Conservation (phyloP, 345 rosid genomes). For the Clausena lansium region DNA sequence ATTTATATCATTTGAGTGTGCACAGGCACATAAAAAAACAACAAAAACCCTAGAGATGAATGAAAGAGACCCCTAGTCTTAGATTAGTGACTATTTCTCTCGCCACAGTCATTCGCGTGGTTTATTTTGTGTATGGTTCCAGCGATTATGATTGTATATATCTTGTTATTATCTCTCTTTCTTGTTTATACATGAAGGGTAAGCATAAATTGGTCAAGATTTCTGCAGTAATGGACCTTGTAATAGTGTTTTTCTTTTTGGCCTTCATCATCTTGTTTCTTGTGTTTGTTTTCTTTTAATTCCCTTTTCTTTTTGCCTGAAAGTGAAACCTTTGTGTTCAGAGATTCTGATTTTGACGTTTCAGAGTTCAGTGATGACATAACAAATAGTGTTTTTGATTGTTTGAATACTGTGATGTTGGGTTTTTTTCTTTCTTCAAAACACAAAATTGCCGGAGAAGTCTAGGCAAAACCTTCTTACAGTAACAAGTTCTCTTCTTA, state of each 20-base stretch:
- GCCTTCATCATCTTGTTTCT: conserved; percentile 18
- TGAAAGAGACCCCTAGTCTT: conserved; percentile 18
- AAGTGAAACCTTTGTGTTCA: conserved; percentile 38
- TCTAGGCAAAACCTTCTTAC: conserved; percentile 29
- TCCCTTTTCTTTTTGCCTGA: conserved; percentile 19
- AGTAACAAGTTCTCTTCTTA: conserved; percentile 1
- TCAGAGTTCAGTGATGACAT: conserved; percentile 45
- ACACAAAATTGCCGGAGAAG: conserved; percentile 21
- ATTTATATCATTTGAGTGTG: conserved; percentile 1
- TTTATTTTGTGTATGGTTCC: not conserved
- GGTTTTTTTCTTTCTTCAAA: conserved; percentile 20
- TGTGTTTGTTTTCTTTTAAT: conserved; percentile 26
- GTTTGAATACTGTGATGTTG: conserved; percentile 17
- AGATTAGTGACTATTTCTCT: conserved; percentile 7
- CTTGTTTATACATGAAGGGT: not conserved
- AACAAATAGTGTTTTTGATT: conserved; percentile 35
- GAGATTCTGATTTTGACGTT: conserved; percentile 74
- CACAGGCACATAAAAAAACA: conserved; percentile 13
- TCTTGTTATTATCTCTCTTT: not conserved
- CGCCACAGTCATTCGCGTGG: not conserved
- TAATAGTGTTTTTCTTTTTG: conserved; percentile 27
- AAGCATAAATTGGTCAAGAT: conserved; percentile 1
- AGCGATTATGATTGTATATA: conserved; percentile 3
- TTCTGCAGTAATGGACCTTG: conserved; percentile 19
- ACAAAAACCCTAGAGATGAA: conserved; percentile 41